Conservation (phyloP, 352 stramenopile species). For the Phytopythium kandeliae region DNA sequence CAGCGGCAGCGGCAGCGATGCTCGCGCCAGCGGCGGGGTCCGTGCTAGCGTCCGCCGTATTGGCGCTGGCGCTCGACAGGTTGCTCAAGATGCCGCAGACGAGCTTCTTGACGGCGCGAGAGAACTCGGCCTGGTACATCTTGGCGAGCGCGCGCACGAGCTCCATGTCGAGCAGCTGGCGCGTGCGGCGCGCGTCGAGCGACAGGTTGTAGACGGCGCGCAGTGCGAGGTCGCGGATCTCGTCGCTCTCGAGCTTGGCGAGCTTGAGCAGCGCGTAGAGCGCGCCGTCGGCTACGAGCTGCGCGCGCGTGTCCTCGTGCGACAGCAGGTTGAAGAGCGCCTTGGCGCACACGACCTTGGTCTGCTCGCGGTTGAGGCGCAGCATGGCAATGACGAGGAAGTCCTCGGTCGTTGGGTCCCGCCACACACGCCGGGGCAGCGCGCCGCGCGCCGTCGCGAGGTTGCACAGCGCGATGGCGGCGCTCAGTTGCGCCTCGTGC, state of each 20-base stretch:
- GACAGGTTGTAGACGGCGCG: slow-evolving; percentile 79
- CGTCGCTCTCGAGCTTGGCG: slow-evolving; percentile 65
- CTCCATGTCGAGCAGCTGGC: slow-evolving; percentile 71
- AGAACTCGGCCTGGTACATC: slow-evolving; percentile 73
- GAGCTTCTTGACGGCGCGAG: slow-evolving; percentile 73
- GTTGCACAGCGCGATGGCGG: slow-evolving; percentile 83
- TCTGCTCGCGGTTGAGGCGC: slow-evolving; percentile 75
- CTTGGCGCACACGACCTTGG: slow-evolving; percentile 80
- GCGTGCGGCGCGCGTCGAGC: slow-evolving; percentile 32
- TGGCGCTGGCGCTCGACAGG: slow-evolving; percentile 27
- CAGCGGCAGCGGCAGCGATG: no score
- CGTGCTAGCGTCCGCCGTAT: not conserved
- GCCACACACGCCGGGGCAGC: slow-evolving; percentile 38
- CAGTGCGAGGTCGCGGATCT: slow-evolving; percentile 65
- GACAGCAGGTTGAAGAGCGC: slow-evolving; percentile 84
- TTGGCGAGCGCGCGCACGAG: slow-evolving; percentile 67
- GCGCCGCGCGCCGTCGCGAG: slow-evolving; percentile 51
- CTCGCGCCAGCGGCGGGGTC: not conserved
- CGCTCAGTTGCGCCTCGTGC: slow-evolving; percentile 79
- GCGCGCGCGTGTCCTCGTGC: slow-evolving; percentile 66
- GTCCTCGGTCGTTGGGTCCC: slow-evolving; percentile 66
- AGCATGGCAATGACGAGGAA: slow-evolving; percentile 86
- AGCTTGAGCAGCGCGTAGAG: slow-evolving; percentile 86
- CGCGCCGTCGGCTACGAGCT: slow-evolving; percentile 70
- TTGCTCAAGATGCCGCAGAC: slow-evolving; percentile 77